These are phyloP conservation scores for Penicillium sclerotiorum DNA, from an alignment of 2,329 filamentous ascomycete genomes.

Conservation along the genomic window DNA sequence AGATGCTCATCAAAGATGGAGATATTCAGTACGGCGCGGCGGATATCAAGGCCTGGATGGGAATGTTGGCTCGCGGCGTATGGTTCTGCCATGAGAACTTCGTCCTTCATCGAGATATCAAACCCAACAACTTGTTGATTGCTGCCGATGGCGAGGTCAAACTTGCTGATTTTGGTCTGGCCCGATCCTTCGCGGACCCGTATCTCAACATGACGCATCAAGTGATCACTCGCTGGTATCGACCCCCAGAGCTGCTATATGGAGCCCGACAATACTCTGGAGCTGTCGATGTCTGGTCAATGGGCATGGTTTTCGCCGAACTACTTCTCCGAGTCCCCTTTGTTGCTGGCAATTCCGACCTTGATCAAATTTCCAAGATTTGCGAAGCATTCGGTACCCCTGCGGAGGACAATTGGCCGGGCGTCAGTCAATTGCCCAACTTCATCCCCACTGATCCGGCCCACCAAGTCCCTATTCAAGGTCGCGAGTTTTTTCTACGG, in stretches of 20 bases:
- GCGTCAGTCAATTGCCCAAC: slow-evolving; percentile 75
- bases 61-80: slow-evolving; percentile 88
- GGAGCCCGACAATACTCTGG: slow-evolving; percentile 87
- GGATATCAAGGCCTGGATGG: slow-evolving; percentile 98
- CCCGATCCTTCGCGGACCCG: slow-evolving; percentile 85
- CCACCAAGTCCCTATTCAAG: slow-evolving; percentile 60
- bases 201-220: slow-evolving; percentile 87
- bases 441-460: slow-evolving; percentile 71
- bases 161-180: slow-evolving; percentile 95
- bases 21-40: slow-evolving; percentile 80
- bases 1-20: slow-evolving; percentile 88
- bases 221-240: slow-evolving; percentile 96
- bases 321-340: slow-evolving; percentile 81
- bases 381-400: slow-evolving; percentile 85
- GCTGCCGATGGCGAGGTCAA: slow-evolving; percentile 92
- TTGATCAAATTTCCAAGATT: slow-evolving; percentile 84
- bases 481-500: slow-evolving; percentile 71
- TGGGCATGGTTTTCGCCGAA: slow-evolving; percentile 91
- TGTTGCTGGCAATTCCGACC: slow-evolving; percentile 78
- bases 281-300: slow-evolving; percentile 91
- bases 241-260: slow-evolving; percentile 90
- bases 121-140: slow-evolving; percentile 96
- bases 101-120: slow-evolving; percentile 95
- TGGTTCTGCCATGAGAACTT: slow-evolving; percentile 98
- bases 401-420: slow-evolving; percentile 93